Evolutionary conservation across 108 stramenopile genomes (phyloP), one percentile per base, ranked within the genome.

Genomic region (Nitzschia sp.): DNA sequence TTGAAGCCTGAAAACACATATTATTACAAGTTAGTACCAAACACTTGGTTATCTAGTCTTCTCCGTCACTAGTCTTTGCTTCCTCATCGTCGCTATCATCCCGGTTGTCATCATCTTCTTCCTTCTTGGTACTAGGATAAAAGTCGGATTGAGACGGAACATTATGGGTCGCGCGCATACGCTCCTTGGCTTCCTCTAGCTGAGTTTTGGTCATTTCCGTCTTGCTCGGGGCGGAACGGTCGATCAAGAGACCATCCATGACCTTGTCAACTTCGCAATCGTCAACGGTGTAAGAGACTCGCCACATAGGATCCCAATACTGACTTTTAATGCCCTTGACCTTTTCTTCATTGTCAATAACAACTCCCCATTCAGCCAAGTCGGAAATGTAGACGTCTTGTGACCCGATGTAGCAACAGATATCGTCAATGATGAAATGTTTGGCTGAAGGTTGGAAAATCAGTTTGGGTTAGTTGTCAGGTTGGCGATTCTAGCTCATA

Each of bases 201-300:
- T 74, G 64, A 2, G 24, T 3, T 26, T 60, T 51, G 19, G 73
- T 74, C 66, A 74, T 17, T 2, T n/a, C 21, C 25, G 17, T 28
- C 27, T 49, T 59, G 23, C 24, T 60, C 3, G 29, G 9, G 31
- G 73, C 81, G 61, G 48, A 68, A 18, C 86, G 78, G 66, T 84
- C 72, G 60, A 87, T 71, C 29, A 81, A 61, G 9, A 83, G 68
- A 19, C 81, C 85, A 73, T 86, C 85, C 85, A 86, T 87, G 36
- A 84, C 83, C 21, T 59, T 32, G 46, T 84, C 59, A 3, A 84
- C 83, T 26, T 82, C 72, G 54, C 83, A 83, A 70, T 87, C 86
- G 51, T 84, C 83, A 25, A 62, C 73, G 33, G 72, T 80, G 36
- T 71, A 87, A 0, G 86, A 87, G 21, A 65, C 68, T 38, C 74